A percentile compares a stretch with the other conserved stretches of the same genome.
Conservation (phyloP, 495 filamentous ascomycete genomes). For the Clohesyomyces aquaticus region DNA sequence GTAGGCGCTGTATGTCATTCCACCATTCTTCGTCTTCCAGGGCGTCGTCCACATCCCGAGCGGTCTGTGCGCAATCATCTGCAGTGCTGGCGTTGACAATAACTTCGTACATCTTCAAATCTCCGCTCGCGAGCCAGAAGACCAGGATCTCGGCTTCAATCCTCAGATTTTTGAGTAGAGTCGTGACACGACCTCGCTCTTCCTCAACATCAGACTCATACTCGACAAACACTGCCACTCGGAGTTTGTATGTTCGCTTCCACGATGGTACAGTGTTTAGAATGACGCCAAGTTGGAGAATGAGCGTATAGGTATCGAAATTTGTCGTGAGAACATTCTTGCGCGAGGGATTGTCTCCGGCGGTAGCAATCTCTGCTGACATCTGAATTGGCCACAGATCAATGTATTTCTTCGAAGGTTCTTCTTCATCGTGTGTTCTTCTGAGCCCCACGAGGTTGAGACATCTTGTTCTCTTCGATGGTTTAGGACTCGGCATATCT, state of each 20-base stretch:
- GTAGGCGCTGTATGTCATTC: constrained; percentile 69
- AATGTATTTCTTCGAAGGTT: constrained; percentile 74
- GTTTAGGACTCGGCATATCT: constrained; percentile 61
- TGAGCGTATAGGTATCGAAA: constrained; percentile 89
- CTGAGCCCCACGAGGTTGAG: constrained; percentile 22
- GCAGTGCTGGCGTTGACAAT: constrained; percentile 69
- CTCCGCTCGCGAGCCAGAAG: constrained; percentile 78
- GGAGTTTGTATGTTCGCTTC: constrained; percentile 74
- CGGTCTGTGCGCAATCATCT: constrained; percentile 50
- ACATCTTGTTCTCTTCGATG: constrained; percentile 28
- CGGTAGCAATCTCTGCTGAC: constrained; percentile 72
- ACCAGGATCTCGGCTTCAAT: constrained; percentile 80
- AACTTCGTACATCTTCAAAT: constrained; percentile 71
- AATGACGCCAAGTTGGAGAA: constrained; percentile 84
- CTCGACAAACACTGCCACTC: constrained; percentile 85
- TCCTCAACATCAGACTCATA: constrained; percentile 85
- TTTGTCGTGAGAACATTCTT: constrained; percentile 81
- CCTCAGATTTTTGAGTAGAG: constrained; percentile 76
- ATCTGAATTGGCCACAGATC: constrained; percentile 88
- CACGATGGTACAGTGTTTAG: constrained; percentile 80
- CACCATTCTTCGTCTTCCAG: constrained; percentile 80
- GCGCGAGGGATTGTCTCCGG: constrained; percentile 47
- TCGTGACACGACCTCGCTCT: constrained; percentile 72
- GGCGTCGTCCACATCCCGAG: constrained; percentile 59
- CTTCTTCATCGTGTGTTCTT: constrained; percentile 50